Percentiles rank a stretch among this genome's conserved stretches.
Evolutionary conservation across 2,329 filamentous ascomycete genomes (phyloP).

Genomic region (Beauveria sp.): DNA sequence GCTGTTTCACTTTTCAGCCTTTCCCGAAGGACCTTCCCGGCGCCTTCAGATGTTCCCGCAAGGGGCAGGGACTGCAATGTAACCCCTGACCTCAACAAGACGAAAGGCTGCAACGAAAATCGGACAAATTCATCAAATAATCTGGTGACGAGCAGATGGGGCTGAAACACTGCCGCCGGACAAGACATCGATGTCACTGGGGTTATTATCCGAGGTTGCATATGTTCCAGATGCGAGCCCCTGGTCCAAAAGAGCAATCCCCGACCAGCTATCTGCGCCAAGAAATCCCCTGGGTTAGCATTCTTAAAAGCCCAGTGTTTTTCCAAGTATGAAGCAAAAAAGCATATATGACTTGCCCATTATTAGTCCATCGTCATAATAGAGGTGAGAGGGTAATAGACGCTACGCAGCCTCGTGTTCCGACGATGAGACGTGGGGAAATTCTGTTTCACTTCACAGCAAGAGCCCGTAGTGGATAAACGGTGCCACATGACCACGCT

Average conservation of each 20-base stretch:
- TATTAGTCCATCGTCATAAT: too few species aligned
- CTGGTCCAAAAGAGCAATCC: background rate
- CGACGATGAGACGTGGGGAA: background rate
- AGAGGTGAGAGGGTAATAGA: too few species aligned
- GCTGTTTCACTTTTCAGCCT: background rate
- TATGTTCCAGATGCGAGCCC: background rate
- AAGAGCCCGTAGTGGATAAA: background rate
- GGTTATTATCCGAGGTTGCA: background rate
- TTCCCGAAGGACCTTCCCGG: background rate
- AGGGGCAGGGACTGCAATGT: background rate
- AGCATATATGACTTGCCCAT: too few species aligned
- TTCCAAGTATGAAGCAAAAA: background rate
- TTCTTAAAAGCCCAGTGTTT: background rate
- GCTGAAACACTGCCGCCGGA: background rate
- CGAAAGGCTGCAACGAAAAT: background rate
- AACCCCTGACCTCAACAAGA: background rate
- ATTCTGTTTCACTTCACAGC: background rate
- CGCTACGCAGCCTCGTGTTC: background rate
- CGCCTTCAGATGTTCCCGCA: background rate
- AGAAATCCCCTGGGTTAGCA: too few species aligned
- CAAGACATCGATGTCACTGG: constrained; percentile 2
- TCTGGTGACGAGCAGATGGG: background rate
- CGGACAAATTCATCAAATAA: background rate
- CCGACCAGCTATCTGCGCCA: background rate
- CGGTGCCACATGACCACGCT: constrained; percentile 6